These are phyloP conservation scores for Nepenthes alata DNA, from an alignment of 179 eudicot genomes.

Conservation along the genomic window DNA sequence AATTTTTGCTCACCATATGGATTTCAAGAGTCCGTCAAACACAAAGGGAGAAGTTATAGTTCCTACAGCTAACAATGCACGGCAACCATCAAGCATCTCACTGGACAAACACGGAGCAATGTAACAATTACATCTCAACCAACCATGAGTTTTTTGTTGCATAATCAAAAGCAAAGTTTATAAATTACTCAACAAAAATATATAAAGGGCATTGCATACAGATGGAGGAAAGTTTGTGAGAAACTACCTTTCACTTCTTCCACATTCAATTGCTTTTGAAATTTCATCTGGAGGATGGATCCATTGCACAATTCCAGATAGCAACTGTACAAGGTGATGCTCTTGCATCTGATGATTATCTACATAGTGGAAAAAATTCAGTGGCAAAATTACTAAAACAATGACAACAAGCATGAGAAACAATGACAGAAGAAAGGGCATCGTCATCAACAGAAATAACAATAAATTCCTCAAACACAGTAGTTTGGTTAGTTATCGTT, in stretches of 20 bases:
- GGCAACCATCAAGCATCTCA: slow-evolving; percentile 99
- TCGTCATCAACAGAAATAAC: too few relatives aligned
- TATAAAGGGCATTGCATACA: slow-evolving; percentile 5
- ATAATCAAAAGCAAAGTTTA: neutral
- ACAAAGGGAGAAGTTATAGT: slow-evolving; percentile 56
- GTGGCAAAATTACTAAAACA: neutral
- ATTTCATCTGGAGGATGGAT: slow-evolving; percentile 73
- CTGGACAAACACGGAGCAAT: slow-evolving; percentile 26
- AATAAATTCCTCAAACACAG: too few relatives aligned
- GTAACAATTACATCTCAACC: neutral
- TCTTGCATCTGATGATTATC: slow-evolving; percentile 59
- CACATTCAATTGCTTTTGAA: slow-evolving; percentile 52
- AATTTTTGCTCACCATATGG: slow-evolving; percentile 47
- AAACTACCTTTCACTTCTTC: slow-evolving; percentile 87
- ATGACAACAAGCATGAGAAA: neutral
- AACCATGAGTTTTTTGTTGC: neutral
- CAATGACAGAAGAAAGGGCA: neutral
- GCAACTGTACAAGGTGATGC: slow-evolving; percentile 64
- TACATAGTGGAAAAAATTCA: slow-evolving; percentile 15
- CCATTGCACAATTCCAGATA: slow-evolving; percentile 79
- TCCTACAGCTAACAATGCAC: slow-evolving; percentile 76
- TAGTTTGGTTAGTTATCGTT: too few relatives aligned
- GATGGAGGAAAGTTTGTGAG: slow-evolving; percentile 5
- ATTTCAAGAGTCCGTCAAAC: slow-evolving; percentile 68
- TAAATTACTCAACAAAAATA: neutral